phyloP scores from a whole-genome alignment of 495 filamentous ascomycete genomes.

The Astrocystis sublimbata region DNA sequence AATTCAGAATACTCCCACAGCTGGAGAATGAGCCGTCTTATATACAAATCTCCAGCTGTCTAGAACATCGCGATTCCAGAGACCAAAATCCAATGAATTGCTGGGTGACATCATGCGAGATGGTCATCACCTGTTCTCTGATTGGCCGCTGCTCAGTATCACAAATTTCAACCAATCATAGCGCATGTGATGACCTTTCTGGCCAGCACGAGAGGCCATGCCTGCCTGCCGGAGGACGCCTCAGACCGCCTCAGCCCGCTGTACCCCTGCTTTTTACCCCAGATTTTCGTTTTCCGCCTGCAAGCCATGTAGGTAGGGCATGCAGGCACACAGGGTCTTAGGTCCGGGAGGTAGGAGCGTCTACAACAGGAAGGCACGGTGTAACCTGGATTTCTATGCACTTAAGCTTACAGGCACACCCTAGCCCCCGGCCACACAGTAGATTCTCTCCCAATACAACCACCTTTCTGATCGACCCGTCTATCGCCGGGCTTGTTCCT shows the following conservation, averaged over 20 bases:
- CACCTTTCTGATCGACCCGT: no score
- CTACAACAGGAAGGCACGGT: no score
- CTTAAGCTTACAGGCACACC: no score
- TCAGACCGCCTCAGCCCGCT: no score
- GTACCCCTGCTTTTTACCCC: no score
- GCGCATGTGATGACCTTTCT: conserved; percentile 10
- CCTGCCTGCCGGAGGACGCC: no score
- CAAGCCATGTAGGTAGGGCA: no score
- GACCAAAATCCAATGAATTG: background rate
- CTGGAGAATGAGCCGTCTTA: background rate
- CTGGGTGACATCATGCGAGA: conserved; percentile 16
- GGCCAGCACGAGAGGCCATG: background rate
- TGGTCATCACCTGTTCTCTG: conserved; percentile 13
- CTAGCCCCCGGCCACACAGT: no score
- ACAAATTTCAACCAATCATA: conserved; percentile 11
- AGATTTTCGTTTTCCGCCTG: background rate
- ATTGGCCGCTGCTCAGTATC: background rate
- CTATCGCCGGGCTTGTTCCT: no score
- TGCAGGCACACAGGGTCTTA: background rate
- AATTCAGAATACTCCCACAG: background rate
- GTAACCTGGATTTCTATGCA: no score
- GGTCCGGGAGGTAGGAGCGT: no score
- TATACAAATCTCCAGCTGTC: background rate
- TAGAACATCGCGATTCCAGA: background rate
- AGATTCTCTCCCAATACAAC: no score